Conservation (phyloP, 495 filamentous ascomycete genomes). For the Penicillium cinerascens region DNA sequence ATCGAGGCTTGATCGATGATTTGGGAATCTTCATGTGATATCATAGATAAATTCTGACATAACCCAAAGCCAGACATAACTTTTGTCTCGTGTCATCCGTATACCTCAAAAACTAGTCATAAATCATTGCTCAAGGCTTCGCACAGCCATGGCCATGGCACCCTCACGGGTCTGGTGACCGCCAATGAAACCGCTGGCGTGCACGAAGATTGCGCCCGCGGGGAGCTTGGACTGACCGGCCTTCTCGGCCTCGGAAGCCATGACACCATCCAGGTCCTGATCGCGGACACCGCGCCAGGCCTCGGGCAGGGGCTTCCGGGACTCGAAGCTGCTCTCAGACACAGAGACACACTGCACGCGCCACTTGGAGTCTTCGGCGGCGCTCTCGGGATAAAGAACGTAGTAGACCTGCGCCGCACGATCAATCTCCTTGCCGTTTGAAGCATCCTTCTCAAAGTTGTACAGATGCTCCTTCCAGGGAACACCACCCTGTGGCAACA, state of each 20-base stretch:
- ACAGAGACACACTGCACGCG: slow-evolving; percentile 84
- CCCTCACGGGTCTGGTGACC: slow-evolving; percentile 90
- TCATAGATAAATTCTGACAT: slow-evolving; percentile 1
- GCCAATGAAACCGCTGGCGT: slow-evolving; percentile 93
- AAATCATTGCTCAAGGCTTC: slow-evolving; percentile 55
- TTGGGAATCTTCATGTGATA: background rate
- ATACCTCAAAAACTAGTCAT: background rate
- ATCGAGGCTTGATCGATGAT: background rate
- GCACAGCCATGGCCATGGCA: slow-evolving; percentile 80
- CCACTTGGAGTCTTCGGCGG: slow-evolving; percentile 72
- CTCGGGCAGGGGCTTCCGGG: slow-evolving; percentile 84
- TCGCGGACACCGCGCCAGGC: slow-evolving; percentile 88
- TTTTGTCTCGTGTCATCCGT: slow-evolving; percentile 13
- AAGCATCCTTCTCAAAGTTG: slow-evolving; percentile 66
- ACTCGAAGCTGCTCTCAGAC: slow-evolving; percentile 78
- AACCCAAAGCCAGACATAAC: slow-evolving; percentile 6
- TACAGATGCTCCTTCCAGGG: slow-evolving; percentile 98
- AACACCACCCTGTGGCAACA: slow-evolving; percentile 67
- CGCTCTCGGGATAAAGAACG: slow-evolving; percentile 87
- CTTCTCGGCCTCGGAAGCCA: slow-evolving; percentile 57
- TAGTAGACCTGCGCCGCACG: slow-evolving; percentile 59
- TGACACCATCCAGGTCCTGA: slow-evolving; percentile 69
- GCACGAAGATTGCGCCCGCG: slow-evolving; percentile 81
- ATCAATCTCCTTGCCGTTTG: slow-evolving; percentile 28
- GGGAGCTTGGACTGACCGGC: slow-evolving; percentile 37